These are phyloP conservation scores for Sporothrix dimorphospora DNA, from an alignment of 2,329 filamentous ascomycete species.

Conservation along the genomic window DNA sequence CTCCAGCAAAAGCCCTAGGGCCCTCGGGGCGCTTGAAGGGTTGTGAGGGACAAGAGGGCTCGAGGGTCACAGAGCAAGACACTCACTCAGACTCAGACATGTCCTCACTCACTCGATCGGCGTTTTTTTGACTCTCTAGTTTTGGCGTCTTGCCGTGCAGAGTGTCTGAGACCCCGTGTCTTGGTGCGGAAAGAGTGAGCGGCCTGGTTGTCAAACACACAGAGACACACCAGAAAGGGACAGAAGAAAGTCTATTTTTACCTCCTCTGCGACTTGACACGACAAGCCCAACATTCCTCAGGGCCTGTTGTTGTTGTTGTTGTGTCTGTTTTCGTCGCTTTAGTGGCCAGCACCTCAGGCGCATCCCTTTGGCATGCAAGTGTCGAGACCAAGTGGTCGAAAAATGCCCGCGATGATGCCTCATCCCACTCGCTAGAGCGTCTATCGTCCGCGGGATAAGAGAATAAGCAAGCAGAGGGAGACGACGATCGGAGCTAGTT, in stretches of 20 bases:
- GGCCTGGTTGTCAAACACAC: background rate
- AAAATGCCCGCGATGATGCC: background rate
- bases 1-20: background rate
- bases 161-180: constrained; percentile 1
- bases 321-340: background rate
- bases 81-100: constrained; percentile 5
- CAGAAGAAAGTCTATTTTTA: constrained; percentile 2
- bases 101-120: constrained; percentile 9
- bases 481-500: background rate
- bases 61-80: background rate
- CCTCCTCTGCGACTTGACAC: background rate
- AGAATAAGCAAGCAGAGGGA: background rate
- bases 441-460: background rate
- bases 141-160: background rate
- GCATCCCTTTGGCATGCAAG: constrained; percentile 10
- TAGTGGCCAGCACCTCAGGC: background rate
- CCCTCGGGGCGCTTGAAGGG: background rate
- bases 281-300: background rate
- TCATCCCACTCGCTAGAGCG: background rate
- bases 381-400: constrained; percentile 6
- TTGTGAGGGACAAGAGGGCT: background rate
- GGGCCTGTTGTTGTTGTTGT: background rate
- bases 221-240: background rate
- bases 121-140: background rate
- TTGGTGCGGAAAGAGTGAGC: constrained; percentile 2